phyloP scores from a whole-genome alignment of 805 yeast species.

The Candida loeiensis region DNA sequence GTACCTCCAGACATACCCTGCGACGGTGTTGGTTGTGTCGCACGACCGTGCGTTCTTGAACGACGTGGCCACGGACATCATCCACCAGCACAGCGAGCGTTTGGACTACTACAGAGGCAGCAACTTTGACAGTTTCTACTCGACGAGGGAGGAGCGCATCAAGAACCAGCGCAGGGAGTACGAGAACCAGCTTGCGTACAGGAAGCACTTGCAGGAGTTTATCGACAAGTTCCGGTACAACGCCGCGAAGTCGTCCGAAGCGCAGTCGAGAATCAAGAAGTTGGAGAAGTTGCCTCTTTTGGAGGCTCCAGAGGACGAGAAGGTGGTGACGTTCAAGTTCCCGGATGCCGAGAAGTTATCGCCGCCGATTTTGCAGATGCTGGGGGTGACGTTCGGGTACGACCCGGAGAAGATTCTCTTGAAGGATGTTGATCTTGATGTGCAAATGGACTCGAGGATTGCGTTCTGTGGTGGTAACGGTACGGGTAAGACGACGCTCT shows the following conservation, averaged over 20 bases:
- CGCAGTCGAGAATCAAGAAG: slow-evolving; percentile 96
- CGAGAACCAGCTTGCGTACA: slow-evolving; percentile 94
- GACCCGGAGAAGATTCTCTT: slow-evolving; percentile 59
- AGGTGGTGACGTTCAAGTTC: slow-evolving; percentile 77
- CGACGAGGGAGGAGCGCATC: slow-evolving; percentile 91
- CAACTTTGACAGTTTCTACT: slow-evolving; percentile 87
- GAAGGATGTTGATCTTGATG: slow-evolving; percentile 78
- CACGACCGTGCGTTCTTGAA: slow-evolving; percentile 97
- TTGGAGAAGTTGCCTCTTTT: slow-evolving; percentile 89
- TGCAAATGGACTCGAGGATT: slow-evolving; percentile 90
- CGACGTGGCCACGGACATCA: slow-evolving; percentile 97
- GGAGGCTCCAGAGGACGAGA: slow-evolving; percentile 94
- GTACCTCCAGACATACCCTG: slow-evolving; percentile 83
- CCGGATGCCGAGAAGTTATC: slow-evolving; percentile 93
- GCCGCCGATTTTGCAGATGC: slow-evolving; percentile 89
- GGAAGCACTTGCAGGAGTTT: slow-evolving; percentile 89
- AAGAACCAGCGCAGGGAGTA: slow-evolving; percentile 92
- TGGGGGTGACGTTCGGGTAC: slow-evolving; percentile 85
- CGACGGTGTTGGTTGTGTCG: slow-evolving; percentile 92
- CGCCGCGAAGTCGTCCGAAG: slow-evolving; percentile 96
- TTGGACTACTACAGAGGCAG: slow-evolving; percentile 93
- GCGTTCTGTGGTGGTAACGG: slow-evolving; percentile 99
- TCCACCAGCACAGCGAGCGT: slow-evolving; percentile 96
- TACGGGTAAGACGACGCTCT: slow-evolving; percentile 95
- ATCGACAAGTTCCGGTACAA: slow-evolving; percentile 96